A percentile compares a stretch with the other conserved stretches of the same genome.
These are phyloP conservation scores for Cylindrodendrum hubeiense DNA, from an alignment of 2,329 filamentous ascomycete species.

Conservation along the genomic window DNA sequence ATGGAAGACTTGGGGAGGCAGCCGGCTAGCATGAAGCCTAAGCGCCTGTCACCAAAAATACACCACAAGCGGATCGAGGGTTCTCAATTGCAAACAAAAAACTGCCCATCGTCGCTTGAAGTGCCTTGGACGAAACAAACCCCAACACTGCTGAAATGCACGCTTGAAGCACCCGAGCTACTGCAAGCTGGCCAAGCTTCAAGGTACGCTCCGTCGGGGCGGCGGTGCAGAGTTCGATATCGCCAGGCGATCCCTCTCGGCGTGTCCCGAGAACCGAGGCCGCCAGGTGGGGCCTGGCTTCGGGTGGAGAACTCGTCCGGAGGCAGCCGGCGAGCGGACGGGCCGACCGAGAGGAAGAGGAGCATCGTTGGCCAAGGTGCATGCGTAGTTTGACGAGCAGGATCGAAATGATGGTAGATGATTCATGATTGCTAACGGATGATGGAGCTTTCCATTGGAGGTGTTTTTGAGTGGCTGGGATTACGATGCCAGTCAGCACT, in stretches of 20 bases:
- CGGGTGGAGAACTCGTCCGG: conserved; percentile 8
- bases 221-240: conserved; percentile 12
- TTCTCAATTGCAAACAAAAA: neutral
- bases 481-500: neutral
- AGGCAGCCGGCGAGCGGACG: conserved; percentile 35
- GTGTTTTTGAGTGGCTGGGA: neutral
- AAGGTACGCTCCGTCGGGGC: conserved; percentile 12
- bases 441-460: neutral
- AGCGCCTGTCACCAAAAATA: conserved; percentile 19
- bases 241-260: neutral
- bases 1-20: conserved; percentile 28
- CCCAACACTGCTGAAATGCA: conserved; percentile 38
- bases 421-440: neutral
- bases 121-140: neutral
- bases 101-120: conserved; percentile 5
- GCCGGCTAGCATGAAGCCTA: conserved; percentile 13
- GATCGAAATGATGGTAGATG: neutral
- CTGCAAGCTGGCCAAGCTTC: neutral
- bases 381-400: conserved; percentile 22
- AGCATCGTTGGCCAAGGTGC: conserved; percentile 8
- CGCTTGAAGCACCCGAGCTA: neutral
- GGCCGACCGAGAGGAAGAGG: conserved; percentile 26
- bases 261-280: conserved; percentile 31
- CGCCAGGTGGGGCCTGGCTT: conserved; percentile 15
- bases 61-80: neutral